Conservation (phyloP, 1,284 basidiomycete species). For the Malassezia arunalokei region DNA sequence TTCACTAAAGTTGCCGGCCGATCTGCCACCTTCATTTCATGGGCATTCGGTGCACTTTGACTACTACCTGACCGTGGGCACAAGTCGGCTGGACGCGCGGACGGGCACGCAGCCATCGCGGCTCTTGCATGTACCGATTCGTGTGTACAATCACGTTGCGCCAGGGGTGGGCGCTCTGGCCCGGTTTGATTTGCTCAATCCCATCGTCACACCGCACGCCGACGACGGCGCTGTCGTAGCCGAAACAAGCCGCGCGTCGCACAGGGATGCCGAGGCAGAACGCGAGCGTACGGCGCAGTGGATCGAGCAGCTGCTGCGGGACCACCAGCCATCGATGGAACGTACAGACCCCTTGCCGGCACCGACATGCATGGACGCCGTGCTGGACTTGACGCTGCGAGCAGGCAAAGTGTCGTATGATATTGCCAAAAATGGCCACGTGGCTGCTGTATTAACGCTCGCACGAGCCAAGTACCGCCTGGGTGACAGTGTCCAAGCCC, state of each 20-base stretch:
- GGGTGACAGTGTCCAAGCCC: conserved; percentile 39
- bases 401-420: conserved; percentile 57
- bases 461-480: conserved; percentile 33
- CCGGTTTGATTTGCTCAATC: conserved; percentile 48
- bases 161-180: conserved; percentile 42
- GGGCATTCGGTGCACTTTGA: conserved; percentile 72
- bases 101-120: conserved; percentile 53
- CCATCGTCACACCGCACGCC: conserved; percentile 45
- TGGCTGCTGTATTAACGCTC: conserved; percentile 40
- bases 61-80: conserved; percentile 76
- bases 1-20: conserved; percentile 49
- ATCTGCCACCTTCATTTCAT: conserved; percentile 75
- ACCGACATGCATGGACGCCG: conserved; percentile 66
- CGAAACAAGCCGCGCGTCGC: background rate
- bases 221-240: conserved; percentile 25
- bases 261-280: background rate
- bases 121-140: conserved; percentile 74
- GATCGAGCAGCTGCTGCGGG: background rate
- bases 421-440: conserved; percentile 40
- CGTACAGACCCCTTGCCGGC: conserved; percentile 5
- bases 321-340: background rate
- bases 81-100: conserved; percentile 53
- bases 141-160: conserved; percentile 67
- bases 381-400: conserved; percentile 76
- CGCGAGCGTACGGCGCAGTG: background rate